A percentile compares a stretch with the other conserved stretches of the same genome.
Conservation (phyloP, 768 basidiomycete species). For the Naganishia vishniacii region DNA sequence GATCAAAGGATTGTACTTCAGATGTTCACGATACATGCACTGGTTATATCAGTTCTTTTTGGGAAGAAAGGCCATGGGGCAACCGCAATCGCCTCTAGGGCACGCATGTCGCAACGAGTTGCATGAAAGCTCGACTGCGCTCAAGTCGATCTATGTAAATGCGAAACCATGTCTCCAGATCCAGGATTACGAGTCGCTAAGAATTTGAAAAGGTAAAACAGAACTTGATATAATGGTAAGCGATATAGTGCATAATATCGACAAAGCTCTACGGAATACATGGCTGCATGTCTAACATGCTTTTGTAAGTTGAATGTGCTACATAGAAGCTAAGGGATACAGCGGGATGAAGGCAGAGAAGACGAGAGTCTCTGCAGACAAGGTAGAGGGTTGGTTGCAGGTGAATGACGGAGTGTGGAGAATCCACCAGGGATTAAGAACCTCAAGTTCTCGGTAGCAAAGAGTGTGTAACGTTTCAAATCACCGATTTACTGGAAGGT, state of each 20-base stretch:
- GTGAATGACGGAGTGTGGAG: neutral
- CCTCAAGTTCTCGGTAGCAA: neutral
- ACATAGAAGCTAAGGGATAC: conserved; percentile 16
- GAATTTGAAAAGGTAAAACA: too few species aligned
- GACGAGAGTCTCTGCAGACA: neutral
- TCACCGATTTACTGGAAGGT: conserved; percentile 16
- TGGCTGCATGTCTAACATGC: conserved; percentile 14
- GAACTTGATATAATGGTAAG: too few species aligned
- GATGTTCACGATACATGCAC: too few species aligned
- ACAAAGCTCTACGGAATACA: conserved; percentile 18
- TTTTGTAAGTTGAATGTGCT: neutral
- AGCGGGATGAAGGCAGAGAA: neutral
- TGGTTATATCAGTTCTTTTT: too few species aligned
- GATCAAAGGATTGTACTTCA: too few species aligned
- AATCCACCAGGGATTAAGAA: neutral
- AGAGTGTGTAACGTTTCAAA: conserved; percentile 10
- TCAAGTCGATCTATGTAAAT: too few species aligned
- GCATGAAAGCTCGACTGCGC: too few species aligned
- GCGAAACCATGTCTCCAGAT: too few species aligned
- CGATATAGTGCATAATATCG: conserved; percentile 12
- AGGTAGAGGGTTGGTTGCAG: neutral
- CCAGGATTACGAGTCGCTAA: too few species aligned
- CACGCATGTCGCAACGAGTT: too few species aligned
- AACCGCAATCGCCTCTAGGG: too few species aligned
- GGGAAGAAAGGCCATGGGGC: too few species aligned